Evolutionary conservation across 1,284 basidiomycete species (phyloP), one percentile per base, ranked within the genome.

Genomic region (Peniophora sp.): DNA sequence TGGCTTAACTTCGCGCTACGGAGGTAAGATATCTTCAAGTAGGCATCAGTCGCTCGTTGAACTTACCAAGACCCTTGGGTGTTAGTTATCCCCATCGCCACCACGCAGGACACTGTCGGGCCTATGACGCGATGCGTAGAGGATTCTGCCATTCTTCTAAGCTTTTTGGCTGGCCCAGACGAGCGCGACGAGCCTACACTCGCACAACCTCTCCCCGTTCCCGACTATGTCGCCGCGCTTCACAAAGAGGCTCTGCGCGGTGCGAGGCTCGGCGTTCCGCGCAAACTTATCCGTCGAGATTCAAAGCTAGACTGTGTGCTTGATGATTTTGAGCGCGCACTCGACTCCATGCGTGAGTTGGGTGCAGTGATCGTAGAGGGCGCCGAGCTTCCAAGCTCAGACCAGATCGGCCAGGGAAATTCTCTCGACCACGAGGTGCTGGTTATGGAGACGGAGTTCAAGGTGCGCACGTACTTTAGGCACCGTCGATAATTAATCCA

Each of bases 101-200:
- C 69, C 27, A 74, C 83, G 57, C 82, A 84, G 61, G 83, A 85
- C 57, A 81, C 79, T 0, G 71, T 84, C 1, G 83, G 83, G 0
- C 82, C 83, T 0, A 75, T 85, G 57, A 67, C 74, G 0, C 74
- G 82, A 32, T 78, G 77, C 2, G 61, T 84, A 27, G 64, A 75
- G 0, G 83, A 86, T 52, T 81, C 78, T 0, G 81, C 81, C 0
- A 69, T 75, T 35, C 73, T 85, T 2, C 70, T 85, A n/a, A 74
- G 73, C 9, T 58, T 77, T 32, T 83, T 86, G 47, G 81, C 81
- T 1, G 82, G 83, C 0, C 69, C 65, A n/a, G 83, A 80, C 53
- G 69, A 72, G 2, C 74, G 76, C 44, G 83, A 86, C 63, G 78
- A 79, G 55, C 79, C 72, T 54, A 85, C 82, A 1, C 65, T 82